A percentile compares a stretch with the other conserved stretches of the same genome.
phyloP scores from a whole-genome alignment of 2,329 filamentous ascomycete genomes.

The Ceratocystis variospora region DNA sequence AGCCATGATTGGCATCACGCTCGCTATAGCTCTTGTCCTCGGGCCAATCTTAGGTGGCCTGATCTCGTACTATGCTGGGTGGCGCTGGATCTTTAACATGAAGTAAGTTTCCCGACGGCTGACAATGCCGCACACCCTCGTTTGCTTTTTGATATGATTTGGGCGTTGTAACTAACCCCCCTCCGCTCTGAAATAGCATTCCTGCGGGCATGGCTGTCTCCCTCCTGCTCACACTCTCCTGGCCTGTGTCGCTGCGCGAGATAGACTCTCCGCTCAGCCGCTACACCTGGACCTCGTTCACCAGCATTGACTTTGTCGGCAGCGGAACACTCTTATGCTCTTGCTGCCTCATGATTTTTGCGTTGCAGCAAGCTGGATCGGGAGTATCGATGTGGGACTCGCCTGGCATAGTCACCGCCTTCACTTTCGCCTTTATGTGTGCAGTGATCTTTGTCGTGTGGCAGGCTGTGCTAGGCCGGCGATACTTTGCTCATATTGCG shows the following conservation, averaged over 20 bases:
- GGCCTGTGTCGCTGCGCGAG: slow-evolving; percentile 15
- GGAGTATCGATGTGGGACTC: slow-evolving; percentile 39
- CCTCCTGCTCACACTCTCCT: slow-evolving; percentile 27
- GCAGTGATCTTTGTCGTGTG: slow-evolving; percentile 38
- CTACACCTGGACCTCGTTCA: slow-evolving; percentile 31
- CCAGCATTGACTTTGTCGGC: slow-evolving; percentile 40
- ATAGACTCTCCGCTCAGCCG: slow-evolving; percentile 10
- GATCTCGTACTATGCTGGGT: slow-evolving; percentile 39
- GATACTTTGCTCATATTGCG: slow-evolving; percentile 31
- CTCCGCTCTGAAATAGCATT: slow-evolving; percentile 28
- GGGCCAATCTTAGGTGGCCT: slow-evolving; percentile 45
- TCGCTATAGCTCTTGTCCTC: slow-evolving; percentile 44
- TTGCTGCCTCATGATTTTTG: slow-evolving; percentile 41
- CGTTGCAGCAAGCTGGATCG: slow-evolving; percentile 43
- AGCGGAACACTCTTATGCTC: slow-evolving; percentile 37
- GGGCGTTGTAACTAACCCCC: neutral
- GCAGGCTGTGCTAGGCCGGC: slow-evolving; percentile 34
- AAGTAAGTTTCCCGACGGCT: slow-evolving; percentile 32
- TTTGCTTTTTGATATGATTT: slow-evolving; percentile 17
- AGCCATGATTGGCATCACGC: slow-evolving; percentile 40
- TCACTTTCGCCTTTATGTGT: slow-evolving; percentile 35
- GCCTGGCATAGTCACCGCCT: slow-evolving; percentile 35
- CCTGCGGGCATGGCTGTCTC: slow-evolving; percentile 34
- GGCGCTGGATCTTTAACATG: slow-evolving; percentile 49
- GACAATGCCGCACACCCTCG: neutral